Evolutionary conservation across 352 stramenopile species (phyloP), one percentile per base, ranked within the genome.

Genomic region (Phytophthora sp.): DNA sequence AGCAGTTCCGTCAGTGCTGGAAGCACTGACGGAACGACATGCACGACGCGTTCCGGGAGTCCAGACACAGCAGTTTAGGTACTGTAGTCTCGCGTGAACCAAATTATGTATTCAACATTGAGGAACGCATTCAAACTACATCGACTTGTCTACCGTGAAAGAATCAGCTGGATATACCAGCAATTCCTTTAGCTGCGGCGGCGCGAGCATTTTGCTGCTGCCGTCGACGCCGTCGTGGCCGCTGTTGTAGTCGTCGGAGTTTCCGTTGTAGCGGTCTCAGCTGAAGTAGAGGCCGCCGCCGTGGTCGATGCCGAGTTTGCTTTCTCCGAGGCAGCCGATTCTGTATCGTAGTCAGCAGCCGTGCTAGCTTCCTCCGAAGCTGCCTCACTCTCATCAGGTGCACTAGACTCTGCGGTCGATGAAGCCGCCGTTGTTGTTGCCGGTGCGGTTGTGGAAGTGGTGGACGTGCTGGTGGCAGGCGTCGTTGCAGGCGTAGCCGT

Each of bases 101-200:
- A 58, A 32, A 4, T 10, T 60, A 23, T 62, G 34, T 62, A 62
- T 39, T 63, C 30, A 38, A 54, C 44, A 54, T 6, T 24, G 49
- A 65, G 27, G 56, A 59, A 64, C 60, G 37, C 58, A 53, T 57
- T 17, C 53, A 63, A 56, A 60, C 39, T 44, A 44, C 26, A 32
- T 49, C 32, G 18, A 43, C 12, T 43, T 32, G 20, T 56, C 28
- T 63, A 49, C 52, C 43, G n/a, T n/a, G n/a, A n/a, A n/a, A n/a
- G n/a, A n/a, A n/a, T n/a, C n/a, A n/a, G n/a, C n/a, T n/a, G n/a
- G n/a, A n/a, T n/a, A n/a, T n/a, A n/a, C n/a, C n/a, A 7, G 28
- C 54, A 12, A 27, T 4, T n/a, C 12, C 9, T 8, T 54, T 66
- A 71, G 27, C 55, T 66, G 17, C 55, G 62, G 31, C 48, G 62